Base-by-base conservation (phyloP, 257 asterid species). In the Solanum medicagineum region DNA sequence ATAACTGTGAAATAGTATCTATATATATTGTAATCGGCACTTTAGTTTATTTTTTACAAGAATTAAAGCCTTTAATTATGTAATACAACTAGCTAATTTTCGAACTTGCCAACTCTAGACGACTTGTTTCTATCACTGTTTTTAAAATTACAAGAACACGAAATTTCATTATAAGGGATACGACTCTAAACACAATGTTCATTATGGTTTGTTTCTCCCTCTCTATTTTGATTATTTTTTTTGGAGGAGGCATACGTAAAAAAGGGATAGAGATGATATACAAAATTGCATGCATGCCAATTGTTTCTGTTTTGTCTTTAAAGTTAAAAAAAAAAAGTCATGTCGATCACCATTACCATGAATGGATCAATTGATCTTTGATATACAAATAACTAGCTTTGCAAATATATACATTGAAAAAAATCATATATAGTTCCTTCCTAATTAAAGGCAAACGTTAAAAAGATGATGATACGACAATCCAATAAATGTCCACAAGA, bases 261-360 rank as follows among this genome's bases (percentile, higher is more conserved):
- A 45, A 53, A 36, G 5, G 15, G 56, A 7, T 53, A 53, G 7
- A 53, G 17, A 53, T 7, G 56, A 53, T 4, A 53, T 13, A 13
- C 19, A 53, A 53, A 5, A 53, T 79, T 90, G 94, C 97, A 93
- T 93, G 97, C 85, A 16, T 65, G 94, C 90, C 94, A 93, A 93
- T 92, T 93, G 79, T 70, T 70, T 17, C 10, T 51, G 1, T 70
- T 69, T 40, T 74, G 8, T 74, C 59, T 45, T 74, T 4, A 47
- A 9, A 59, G 15, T 59, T 59, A 0, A 36, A 36, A 5, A 13
- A 13, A 59, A 4, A 15, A 47, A 51, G 29, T 10, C 10, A 14
- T 59, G 15, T 59, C 29, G 22, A 59, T 59, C 66, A 59, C 14
- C 29, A 59, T 59, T 59, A n/a, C 26, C 66, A 59, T 59, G 15